Percentiles rank a stretch among this genome's conserved stretches.
These are phyloP conservation scores for Diaporthe sp. DNA, from an alignment of 2,329 filamentous ascomycete genomes.

Conservation along the genomic window DNA sequence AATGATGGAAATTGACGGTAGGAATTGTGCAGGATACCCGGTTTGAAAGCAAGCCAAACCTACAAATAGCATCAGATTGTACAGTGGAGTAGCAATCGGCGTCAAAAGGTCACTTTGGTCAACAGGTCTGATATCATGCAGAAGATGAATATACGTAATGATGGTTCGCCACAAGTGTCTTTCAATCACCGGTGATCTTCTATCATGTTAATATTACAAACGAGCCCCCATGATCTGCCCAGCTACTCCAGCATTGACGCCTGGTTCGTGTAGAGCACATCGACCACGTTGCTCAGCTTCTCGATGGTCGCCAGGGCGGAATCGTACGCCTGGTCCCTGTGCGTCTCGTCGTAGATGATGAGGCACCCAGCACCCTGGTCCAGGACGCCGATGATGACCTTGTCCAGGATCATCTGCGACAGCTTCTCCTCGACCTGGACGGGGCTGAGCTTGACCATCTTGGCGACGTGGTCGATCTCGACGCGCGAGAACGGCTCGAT, in stretches of 20 bases:
- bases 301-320: conserved; percentile 94
- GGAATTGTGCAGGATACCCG: conserved; percentile 40
- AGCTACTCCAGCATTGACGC: conserved; percentile 90
- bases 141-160: conserved; percentile 29
- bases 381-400: conserved; percentile 96
- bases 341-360: conserved; percentile 96
- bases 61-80: conserved; percentile 40
- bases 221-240: conserved; percentile 34
- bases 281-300: conserved; percentile 96
- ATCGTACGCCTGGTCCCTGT: conserved; percentile 94
- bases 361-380: conserved; percentile 98
- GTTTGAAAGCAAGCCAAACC: conserved; percentile 35
- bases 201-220: conserved; percentile 47
- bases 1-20: background rate
- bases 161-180: conserved; percentile 18
- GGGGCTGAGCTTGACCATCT: conserved; percentile 96
- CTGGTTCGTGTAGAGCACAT: conserved; percentile 98
- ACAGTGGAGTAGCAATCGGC: conserved; percentile 28
- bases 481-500: conserved; percentile 99
- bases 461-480: conserved; percentile 95
- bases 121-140: conserved; percentile 7
- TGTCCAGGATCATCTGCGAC: conserved; percentile 99
- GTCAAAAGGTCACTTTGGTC: conserved; percentile 35
- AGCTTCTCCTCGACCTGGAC: conserved; percentile 98
- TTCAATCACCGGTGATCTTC: conserved; percentile 40